phyloP scores from a whole-genome alignment of 805 yeast genomes.

The Candida chauliodis region DNA sequence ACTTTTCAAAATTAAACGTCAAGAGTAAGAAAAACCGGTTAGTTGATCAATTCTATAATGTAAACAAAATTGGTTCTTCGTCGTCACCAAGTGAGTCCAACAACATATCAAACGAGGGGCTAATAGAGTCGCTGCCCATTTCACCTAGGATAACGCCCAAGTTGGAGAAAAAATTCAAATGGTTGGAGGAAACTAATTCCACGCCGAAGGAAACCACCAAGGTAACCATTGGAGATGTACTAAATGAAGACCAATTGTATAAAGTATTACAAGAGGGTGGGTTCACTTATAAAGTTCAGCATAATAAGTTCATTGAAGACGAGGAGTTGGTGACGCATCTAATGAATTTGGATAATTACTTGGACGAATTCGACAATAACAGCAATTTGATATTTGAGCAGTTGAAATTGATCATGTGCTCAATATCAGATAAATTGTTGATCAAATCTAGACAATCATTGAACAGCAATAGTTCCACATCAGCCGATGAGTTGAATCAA shows the following conservation, averaged over 20 bases:
- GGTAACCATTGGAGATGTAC: neutral
- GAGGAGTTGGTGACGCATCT: slow-evolving; percentile 25
- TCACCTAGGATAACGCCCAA: slow-evolving; percentile 2
- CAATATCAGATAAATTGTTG: slow-evolving; percentile 6
- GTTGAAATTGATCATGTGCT: slow-evolving; percentile 7
- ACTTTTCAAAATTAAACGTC: neutral
- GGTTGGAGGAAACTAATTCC: slow-evolving; percentile 1
- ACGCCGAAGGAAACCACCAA: neutral
- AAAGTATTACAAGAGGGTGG: slow-evolving; percentile 20
- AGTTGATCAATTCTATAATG: slow-evolving; percentile 38
- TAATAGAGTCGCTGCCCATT: neutral
- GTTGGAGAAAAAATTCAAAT: slow-evolving; percentile 1
- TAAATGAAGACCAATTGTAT: slow-evolving; percentile 12
- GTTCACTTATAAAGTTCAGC: slow-evolving; percentile 13
- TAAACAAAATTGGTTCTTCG: neutral
- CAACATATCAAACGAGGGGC: neutral
- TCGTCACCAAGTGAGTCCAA: neutral
- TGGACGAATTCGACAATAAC: slow-evolving; percentile 16
- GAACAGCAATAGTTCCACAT: neutral
- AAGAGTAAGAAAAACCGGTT: slow-evolving; percentile 26
- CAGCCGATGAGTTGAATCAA: slow-evolving; percentile 14
- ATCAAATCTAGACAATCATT: slow-evolving; percentile 1
- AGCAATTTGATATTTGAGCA: slow-evolving; percentile 6
- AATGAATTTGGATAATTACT: slow-evolving; percentile 24
- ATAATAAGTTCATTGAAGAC: slow-evolving; percentile 15